phyloP scores from a whole-genome alignment of 1,284 basidiomycete species.

The Sporisorium iseilematis-ciliati region DNA sequence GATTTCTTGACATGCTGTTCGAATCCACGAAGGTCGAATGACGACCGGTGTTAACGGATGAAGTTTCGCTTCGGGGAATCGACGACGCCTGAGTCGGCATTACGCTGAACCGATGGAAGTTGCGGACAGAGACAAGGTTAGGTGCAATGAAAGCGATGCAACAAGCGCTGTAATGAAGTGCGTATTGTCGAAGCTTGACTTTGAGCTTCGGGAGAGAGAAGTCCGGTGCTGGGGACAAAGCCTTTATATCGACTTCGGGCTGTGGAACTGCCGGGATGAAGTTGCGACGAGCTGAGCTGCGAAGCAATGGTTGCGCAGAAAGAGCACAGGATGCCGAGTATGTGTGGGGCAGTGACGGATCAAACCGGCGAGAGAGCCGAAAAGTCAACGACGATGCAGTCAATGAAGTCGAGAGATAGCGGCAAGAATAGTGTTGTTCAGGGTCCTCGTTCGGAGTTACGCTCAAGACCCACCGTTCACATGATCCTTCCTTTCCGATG shows the following conservation, averaged over 20 bases:
- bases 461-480: not conserved
- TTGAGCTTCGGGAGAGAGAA: not conserved
- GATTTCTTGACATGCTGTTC: too few species aligned
- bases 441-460: not conserved
- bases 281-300: not conserved
- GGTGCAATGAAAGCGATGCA: not conserved
- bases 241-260: not conserved
- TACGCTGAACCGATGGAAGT: not conserved
- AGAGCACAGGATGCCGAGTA: not conserved
- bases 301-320: not conserved
- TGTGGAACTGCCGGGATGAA: not conserved
- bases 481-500: not conserved
- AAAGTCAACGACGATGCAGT: not conserved
- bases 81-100: slow-evolving; percentile 6
- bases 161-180: not conserved
- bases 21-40: not conserved
- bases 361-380: slow-evolving; percentile 2
- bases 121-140: slow-evolving; percentile 1
- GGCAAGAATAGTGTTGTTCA: not conserved
- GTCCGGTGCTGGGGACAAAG: not conserved
- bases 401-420: not conserved
- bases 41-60: slow-evolving; percentile 9
- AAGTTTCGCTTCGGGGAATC: not conserved
- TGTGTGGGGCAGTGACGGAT: not conserved
- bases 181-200: not conserved